phyloP scores from a whole-genome alignment of 768 basidiomycete species.

The Mycena olivaceomarginata region DNA sequence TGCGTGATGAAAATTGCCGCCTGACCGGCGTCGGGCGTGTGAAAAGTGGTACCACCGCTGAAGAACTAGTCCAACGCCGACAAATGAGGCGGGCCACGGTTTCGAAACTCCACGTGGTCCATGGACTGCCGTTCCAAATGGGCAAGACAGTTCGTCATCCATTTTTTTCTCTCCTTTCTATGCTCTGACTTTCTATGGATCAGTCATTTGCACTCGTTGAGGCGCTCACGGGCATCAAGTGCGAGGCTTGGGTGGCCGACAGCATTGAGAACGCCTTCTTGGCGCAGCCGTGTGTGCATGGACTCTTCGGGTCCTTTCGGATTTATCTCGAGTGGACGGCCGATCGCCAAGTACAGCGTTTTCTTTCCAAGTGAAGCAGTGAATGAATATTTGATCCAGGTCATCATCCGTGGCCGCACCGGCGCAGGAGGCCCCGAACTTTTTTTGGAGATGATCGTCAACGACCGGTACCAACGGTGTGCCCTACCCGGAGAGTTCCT shows the following conservation, averaged over 20 bases:
- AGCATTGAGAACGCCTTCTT: constrained; percentile 36
- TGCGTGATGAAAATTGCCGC: constrained; percentile 33
- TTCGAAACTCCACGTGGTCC: constrained; percentile 25
- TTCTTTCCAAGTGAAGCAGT: constrained; percentile 36
- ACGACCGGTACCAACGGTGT: constrained; percentile 20
- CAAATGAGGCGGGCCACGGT: constrained; percentile 17
- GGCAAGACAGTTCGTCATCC: constrained; percentile 28
- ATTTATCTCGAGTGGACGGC: constrained; percentile 29
- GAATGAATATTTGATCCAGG: constrained; percentile 33
- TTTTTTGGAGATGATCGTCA: constrained; percentile 15
- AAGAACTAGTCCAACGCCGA: too few relatives aligned
- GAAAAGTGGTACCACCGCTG: constrained; percentile 13
- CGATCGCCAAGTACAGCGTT: constrained; percentile 29
- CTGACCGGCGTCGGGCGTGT: constrained; percentile 33
- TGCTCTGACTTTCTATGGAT: constrained; percentile 17
- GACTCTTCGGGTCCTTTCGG: constrained; percentile 24
- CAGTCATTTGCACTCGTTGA: constrained; percentile 31
- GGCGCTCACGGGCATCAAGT: constrained; percentile 27
- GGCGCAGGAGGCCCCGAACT: constrained; percentile 19
- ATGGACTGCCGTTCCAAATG: constrained; percentile 35
- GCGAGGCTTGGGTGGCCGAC: constrained; percentile 27
- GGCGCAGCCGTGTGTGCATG: constrained; percentile 28
- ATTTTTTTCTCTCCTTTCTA: constrained; percentile 16
- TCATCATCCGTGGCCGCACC: constrained; percentile 30
- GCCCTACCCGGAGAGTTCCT: constrained; percentile 24